A percentile compares a stretch with the other conserved stretches of the same genome.
Conservation (phyloP, 108 stramenopile genomes). For the Mayamaea pseudoterrestris region DNA sequence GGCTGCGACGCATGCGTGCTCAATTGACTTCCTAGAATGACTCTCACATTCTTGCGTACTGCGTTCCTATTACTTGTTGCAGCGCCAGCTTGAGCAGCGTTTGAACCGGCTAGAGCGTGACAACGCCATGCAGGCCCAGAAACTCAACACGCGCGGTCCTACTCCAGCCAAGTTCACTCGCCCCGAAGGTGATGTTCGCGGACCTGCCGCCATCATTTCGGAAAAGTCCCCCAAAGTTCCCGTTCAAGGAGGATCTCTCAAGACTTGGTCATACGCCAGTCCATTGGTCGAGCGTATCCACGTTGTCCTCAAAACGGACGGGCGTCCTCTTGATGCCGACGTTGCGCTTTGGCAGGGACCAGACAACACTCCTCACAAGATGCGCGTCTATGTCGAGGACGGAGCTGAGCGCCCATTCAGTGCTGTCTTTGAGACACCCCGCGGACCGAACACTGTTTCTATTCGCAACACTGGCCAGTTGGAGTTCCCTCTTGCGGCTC, state of each 20-base stretch:
- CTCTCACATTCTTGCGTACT: too few relatives aligned
- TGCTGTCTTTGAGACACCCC: conserved; percentile 62
- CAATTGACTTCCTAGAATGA: too few relatives aligned
- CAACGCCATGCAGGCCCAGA: too few relatives aligned
- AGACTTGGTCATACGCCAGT: conserved; percentile 51
- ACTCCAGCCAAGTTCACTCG: too few relatives aligned
- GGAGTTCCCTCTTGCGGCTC: conserved; percentile 65
- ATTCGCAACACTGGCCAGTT: conserved; percentile 66
- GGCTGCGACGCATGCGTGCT: too few relatives aligned
- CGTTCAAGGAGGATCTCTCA: conserved; percentile 64
- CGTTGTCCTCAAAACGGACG: conserved; percentile 53
- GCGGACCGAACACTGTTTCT: conserved; percentile 60
- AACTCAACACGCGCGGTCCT: too few relatives aligned
- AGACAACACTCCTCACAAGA: conserved; percentile 71
- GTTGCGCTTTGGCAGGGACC: conserved; percentile 68
- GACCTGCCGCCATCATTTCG: too few relatives aligned
- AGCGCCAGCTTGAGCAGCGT: too few relatives aligned
- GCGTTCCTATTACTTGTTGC: too few relatives aligned
- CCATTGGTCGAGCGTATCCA: conserved; percentile 45
- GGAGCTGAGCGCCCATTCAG: conserved; percentile 61
- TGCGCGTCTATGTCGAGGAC: conserved; percentile 71
- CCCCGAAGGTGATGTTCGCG: too few relatives aligned
- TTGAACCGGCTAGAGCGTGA: too few relatives aligned
- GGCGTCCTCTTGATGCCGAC: conserved; percentile 61
- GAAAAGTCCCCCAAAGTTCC: too few relatives aligned